Evolutionary conservation across 139 green algal species (phyloP), one percentile per base, ranked within the genome.

Genomic region (Mesostigma viride): DNA sequence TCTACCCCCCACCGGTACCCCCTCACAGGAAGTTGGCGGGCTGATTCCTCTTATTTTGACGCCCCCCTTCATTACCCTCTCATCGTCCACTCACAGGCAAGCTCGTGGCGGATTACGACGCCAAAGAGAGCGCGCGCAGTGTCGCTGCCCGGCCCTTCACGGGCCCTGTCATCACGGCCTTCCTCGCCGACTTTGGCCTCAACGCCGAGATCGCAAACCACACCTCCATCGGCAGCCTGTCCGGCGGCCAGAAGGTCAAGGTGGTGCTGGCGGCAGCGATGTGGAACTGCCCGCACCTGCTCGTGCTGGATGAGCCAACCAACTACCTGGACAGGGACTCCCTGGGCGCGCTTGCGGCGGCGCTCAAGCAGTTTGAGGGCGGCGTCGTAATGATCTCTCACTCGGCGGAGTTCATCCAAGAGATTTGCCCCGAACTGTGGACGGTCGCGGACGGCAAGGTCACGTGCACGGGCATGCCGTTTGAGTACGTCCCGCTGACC

Each of bases 131-230:
- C 5, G 88, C 87, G n/a, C 75, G 76, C 27, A 88, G 90, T 64
- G 72, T 96, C 65, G 70, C 63, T 31, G 27, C 26, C 14, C 85
- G 86, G 61, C 90, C 91, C 22, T 85, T 96, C 22, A 82, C 77
- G 27, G 78, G 69, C 1, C 67, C 63, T 22, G 72, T 80, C 56
- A 79, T 89, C 34, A 77, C 93, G 79, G 87, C 94, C 83, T 85
- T 95, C 79, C 69, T 97, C 26, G 78, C 81, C 28, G 83, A 88
- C 62, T 82, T 97, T 45, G 91, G 91, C 68, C 80, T 97, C 17
- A 89, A 85, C 32, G 64, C 77, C 58, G 84, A 88, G 76, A 81
- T 85, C 34, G 68, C 73, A 22, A 87, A 74, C 3, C 76, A 83
- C 47, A 69, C 58, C 5, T 58, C 68, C 14, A 81, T 81, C 34